Evolutionary conservation across 164 flowering plant genomes (phyloP).

Genomic region (Akebia trifoliata): DNA sequence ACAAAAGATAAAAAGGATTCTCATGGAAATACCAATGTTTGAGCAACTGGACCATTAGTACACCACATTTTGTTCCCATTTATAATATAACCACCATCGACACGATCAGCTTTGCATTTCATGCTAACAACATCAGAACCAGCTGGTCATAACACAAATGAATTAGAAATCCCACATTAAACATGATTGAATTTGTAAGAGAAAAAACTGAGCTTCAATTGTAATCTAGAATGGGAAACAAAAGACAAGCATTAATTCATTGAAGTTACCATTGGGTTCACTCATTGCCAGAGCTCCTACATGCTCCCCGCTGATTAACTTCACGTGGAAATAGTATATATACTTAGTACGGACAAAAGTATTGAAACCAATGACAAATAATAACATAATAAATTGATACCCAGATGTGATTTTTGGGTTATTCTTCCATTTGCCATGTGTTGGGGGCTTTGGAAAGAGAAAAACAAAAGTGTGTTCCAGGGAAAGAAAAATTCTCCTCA

Average conservation of each 20-base stretch:
- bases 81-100: conserved; percentile 82
- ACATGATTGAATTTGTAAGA: background rate
- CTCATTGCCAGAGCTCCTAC: conserved; percentile 99
- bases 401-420: too few species aligned
- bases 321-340: conserved; percentile 20
- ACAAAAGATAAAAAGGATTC: background rate
- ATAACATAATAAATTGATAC: too few species aligned
- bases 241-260: conserved; percentile 1
- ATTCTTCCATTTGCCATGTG: too few species aligned
- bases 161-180: background rate
- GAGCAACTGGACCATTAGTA: conserved; percentile 91
- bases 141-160: conserved; percentile 46
- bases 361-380: background rate
- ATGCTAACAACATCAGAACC: conserved; percentile 99
- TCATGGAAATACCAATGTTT: conserved; percentile 60
- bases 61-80: conserved; percentile 99
- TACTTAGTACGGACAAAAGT: background rate
- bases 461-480: too few species aligned
- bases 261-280: conserved; percentile 87
- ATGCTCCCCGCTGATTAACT: conserved; percentile 98
- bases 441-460: too few species aligned
- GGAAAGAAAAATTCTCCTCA: too few species aligned
- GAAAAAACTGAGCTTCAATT: conserved; percentile 1
- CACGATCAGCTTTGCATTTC: conserved; percentile 97
- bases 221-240: background rate